Evolutionary conservation across 345 rosid genomes (phyloP).

Genomic region (Chamaenerion angustifolium): DNA sequence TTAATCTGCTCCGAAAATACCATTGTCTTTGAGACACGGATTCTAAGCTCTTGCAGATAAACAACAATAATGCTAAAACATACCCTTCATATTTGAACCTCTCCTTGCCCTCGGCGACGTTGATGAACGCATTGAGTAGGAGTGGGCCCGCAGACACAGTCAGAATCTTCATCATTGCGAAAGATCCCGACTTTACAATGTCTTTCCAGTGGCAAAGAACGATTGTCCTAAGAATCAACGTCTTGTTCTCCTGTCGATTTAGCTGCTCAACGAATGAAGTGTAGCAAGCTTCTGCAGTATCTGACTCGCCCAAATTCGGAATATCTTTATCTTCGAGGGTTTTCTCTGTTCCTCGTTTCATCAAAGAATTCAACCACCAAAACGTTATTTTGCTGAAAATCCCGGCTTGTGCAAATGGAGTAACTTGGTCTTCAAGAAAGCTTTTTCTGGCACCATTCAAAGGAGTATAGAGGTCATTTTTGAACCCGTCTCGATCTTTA

Average conservation of each 20-base stretch:
- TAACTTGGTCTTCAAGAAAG: slow-evolving; percentile 13
- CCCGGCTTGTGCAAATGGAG: slow-evolving; percentile 51
- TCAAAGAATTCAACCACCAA: slow-evolving; percentile 80
- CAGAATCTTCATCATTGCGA: slow-evolving; percentile 66
- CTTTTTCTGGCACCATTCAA: slow-evolving; percentile 25
- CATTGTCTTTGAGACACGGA: slow-evolving; percentile 89
- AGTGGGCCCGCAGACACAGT: slow-evolving; percentile 73
- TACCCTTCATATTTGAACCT: slow-evolving; percentile 63
- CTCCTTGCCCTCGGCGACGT: slow-evolving; percentile 71
- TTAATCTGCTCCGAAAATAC: slow-evolving; percentile 70
- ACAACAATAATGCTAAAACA: slow-evolving; percentile 44
- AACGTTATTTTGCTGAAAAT: slow-evolving; percentile 51
- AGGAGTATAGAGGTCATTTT: slow-evolving; percentile 37
- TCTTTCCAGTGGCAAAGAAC: slow-evolving; percentile 52
- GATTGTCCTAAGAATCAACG: slow-evolving; percentile 46
- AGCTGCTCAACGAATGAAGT: slow-evolving; percentile 34
- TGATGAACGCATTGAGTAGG: slow-evolving; percentile 74
- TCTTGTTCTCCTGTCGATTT: slow-evolving; percentile 32
- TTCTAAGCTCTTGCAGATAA: slow-evolving; percentile 48
- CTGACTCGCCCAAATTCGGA: slow-evolving; percentile 41
- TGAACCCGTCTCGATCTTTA: slow-evolving; percentile 8
- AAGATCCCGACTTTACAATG: slow-evolving; percentile 61
- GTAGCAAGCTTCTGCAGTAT: slow-evolving; percentile 68
- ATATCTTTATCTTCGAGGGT: slow-evolving; percentile 62
- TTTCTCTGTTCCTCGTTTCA: slow-evolving; percentile 56